Percentiles rank a stretch among this genome's conserved stretches.
These are phyloP conservation scores for Chlorella sp. DNA, from an alignment of 139 green algal genomes.

Conservation along the genomic window DNA sequence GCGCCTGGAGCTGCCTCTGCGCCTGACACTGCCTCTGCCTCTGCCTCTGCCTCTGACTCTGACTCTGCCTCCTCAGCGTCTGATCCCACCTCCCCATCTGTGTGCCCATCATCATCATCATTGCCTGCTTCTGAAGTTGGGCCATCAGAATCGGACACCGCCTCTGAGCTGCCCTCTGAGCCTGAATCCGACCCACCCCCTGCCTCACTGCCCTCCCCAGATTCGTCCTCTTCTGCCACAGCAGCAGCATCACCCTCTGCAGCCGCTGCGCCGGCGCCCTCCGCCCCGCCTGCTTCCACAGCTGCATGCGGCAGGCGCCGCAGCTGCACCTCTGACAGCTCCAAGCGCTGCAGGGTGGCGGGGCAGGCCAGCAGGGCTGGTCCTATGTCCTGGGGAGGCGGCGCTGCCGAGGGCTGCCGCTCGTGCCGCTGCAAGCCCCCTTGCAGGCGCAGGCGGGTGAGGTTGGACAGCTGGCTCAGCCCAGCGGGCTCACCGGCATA, in stretches of 20 bases:
- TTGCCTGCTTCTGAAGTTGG: no score
- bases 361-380: constrained; percentile 10
- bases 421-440: background rate
- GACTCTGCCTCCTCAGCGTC: no score
- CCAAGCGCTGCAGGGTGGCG: background rate
- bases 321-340: background rate
- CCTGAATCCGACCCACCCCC: no score
- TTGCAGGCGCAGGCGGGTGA: background rate
- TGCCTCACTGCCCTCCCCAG: no score
- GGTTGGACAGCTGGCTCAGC: background rate
- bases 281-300: background rate
- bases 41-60: no score
- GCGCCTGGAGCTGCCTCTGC: no score
- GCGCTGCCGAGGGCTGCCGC: no score
- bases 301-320: background rate
- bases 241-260: background rate
- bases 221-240: background rate
- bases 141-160: no score
- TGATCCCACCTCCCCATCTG: no score
- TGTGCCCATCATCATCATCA: no score
- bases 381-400: background rate
- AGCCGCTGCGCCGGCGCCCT: background rate
- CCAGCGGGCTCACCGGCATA: background rate
- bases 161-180: no score
- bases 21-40: no score